A percentile compares a stretch with the other conserved stretches of the same genome.
phyloP scores from a whole-genome alignment of 2,329 filamentous ascomycete genomes.

The Colletotrichum agaves region DNA sequence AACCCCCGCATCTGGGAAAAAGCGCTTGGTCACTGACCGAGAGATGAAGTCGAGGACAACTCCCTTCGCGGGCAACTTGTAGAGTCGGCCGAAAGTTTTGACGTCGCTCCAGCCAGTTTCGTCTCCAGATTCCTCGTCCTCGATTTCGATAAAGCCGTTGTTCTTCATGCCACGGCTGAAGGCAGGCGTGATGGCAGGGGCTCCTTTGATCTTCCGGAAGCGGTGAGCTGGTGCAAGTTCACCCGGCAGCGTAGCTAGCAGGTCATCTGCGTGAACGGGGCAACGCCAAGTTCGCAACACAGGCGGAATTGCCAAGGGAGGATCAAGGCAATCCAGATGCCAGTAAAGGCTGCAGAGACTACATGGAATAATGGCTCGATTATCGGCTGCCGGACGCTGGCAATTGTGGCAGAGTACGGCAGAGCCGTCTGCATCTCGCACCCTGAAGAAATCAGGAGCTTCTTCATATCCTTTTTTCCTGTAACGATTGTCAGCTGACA shows the following conservation, averaged over 20 bases:
- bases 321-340: conserved; percentile 93
- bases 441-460: conserved; percentile 72
- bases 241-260: conserved; percentile 69
- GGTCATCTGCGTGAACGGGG: conserved; percentile 84
- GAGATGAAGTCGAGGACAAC: conserved; percentile 79
- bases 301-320: conserved; percentile 83
- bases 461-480: conserved; percentile 70
- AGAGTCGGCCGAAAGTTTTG: conserved; percentile 71
- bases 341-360: conserved; percentile 84
- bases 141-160: conserved; percentile 78
- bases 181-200: conserved; percentile 61
- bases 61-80: conserved; percentile 71
- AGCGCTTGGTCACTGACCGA: conserved; percentile 55
- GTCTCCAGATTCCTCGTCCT: conserved; percentile 68
- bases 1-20: conserved; percentile 7
- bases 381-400: conserved; percentile 69
- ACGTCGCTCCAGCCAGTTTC: conserved; percentile 67
- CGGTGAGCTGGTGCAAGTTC: conserved; percentile 69
- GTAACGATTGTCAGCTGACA: conserved; percentile 45
- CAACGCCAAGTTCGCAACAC: conserved; percentile 85
- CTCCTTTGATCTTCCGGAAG: conserved; percentile 69
- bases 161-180: conserved; percentile 74
- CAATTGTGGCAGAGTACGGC: conserved; percentile 83
- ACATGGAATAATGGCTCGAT: conserved; percentile 84
- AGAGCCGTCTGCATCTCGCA: conserved; percentile 78